Conservation (phyloP, 768 basidiomycete genomes). For the Russula sp. region DNA sequence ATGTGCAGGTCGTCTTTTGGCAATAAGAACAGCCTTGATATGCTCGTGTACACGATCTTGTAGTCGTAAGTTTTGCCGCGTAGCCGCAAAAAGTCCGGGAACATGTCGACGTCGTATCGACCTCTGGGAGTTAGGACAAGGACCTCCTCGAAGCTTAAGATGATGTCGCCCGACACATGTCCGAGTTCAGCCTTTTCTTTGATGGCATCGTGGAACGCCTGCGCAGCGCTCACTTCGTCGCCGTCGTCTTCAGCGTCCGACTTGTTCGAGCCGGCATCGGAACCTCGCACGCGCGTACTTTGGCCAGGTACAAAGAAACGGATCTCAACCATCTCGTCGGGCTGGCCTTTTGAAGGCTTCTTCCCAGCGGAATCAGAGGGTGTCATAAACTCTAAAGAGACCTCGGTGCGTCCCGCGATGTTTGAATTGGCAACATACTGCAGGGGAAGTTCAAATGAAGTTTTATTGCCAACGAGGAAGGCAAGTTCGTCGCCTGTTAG, state of each 20-base stretch:
- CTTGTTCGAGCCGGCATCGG: constrained; percentile 69
- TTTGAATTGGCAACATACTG: constrained; percentile 90
- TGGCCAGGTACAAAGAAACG: constrained; percentile 92
- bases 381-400: constrained; percentile 90
- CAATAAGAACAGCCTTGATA: constrained; percentile 83
- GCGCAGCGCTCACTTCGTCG: constrained; percentile 85
- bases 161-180: constrained; percentile 83
- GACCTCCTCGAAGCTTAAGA: constrained; percentile 93
- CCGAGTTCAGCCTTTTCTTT: constrained; percentile 96
- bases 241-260: constrained; percentile 66
- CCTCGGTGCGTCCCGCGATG: constrained; percentile 94
- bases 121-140: constrained; percentile 94
- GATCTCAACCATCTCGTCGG: constrained; percentile 92
- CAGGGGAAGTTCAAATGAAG: constrained; percentile 86
- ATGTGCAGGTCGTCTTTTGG: constrained; percentile 97
- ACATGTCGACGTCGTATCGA: constrained; percentile 97
- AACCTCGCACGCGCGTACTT: constrained; percentile 48
- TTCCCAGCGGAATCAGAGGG: constrained; percentile 42
- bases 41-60: constrained; percentile 87
- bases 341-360: constrained; percentile 37
- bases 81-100: constrained; percentile 85
- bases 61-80: constrained; percentile 99
- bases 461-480: constrained; percentile 83
- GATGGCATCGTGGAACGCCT: constrained; percentile 93
- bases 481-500: constrained; percentile 78